phyloP scores from a whole-genome alignment of 31 red algal species.

The Endocladia muricata region DNA sequence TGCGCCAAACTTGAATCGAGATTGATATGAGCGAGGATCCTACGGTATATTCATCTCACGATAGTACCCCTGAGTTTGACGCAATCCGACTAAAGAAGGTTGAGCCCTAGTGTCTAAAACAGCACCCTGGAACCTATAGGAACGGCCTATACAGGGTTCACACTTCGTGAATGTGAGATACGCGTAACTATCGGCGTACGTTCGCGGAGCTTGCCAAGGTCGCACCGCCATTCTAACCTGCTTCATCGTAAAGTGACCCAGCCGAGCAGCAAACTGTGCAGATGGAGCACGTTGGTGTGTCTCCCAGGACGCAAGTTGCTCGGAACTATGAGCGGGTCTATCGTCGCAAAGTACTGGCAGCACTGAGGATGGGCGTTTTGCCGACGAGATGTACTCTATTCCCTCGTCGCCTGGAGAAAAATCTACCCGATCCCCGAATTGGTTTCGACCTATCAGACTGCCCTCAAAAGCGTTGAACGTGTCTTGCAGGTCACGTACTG shows the following conservation, averaged over 20 bases:
- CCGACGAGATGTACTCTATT: background rate
- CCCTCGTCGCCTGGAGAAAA: background rate
- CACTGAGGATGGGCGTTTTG: background rate
- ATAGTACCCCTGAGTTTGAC: background rate
- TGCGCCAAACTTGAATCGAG: background rate
- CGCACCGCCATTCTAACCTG: background rate
- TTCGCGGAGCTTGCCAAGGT: background rate
- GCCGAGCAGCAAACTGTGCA: background rate
- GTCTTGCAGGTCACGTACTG: background rate
- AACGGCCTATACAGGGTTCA: background rate
- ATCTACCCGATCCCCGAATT: background rate
- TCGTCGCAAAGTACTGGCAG: background rate
- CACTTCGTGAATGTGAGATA: background rate
- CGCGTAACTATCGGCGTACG: background rate
- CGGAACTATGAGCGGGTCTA: background rate
- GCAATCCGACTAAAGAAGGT: background rate
- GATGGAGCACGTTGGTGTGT: background rate
- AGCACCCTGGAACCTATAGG: background rate
- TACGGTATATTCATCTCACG: background rate
- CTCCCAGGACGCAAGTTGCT: background rate
- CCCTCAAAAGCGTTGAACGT: background rate
- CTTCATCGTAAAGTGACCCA: background rate
- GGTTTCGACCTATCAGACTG: background rate
- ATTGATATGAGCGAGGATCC: background rate
- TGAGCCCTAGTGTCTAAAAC: background rate